phyloP scores from a whole-genome alignment of 2,329 filamentous ascomycete species.

The Verticillium dahliae region DNA sequence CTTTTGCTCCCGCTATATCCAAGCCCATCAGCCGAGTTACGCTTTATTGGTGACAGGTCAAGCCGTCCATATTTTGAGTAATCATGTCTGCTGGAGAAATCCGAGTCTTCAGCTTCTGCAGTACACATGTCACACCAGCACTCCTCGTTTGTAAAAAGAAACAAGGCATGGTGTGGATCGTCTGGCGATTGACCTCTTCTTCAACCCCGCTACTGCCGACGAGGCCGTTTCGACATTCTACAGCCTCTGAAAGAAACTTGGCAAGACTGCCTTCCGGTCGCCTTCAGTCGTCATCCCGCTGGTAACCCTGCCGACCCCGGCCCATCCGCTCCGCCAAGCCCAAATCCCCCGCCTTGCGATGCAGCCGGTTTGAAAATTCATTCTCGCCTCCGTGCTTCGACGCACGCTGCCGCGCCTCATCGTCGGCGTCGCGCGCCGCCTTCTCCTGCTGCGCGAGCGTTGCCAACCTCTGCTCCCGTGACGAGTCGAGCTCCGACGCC shows the following conservation, averaged over 20 bases:
- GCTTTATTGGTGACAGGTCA: background rate
- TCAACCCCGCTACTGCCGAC: background rate
- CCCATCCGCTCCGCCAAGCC: constrained; percentile 46
- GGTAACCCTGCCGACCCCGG: constrained; percentile 36
- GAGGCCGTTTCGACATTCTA: background rate
- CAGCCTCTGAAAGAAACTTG: background rate
- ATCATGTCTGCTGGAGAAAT: background rate
- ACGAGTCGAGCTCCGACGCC: constrained; percentile 62
- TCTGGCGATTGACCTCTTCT: background rate
- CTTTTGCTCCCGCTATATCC: background rate
- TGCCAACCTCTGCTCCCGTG: constrained; percentile 61
- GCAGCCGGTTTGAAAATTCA: constrained; percentile 57
- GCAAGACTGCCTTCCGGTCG: background rate
- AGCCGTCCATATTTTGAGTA: background rate
- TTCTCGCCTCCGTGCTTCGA: constrained; percentile 57
- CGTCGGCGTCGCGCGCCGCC: constrained; percentile 58
- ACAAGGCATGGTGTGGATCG: too few relatives aligned
- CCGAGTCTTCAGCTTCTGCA: too few relatives aligned
- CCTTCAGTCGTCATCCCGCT: constrained; percentile 37
- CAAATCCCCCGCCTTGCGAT: constrained; percentile 49
- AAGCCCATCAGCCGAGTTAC: background rate
- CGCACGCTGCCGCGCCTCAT: constrained; percentile 51
- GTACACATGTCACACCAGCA: too few relatives aligned
- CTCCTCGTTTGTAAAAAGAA: too few relatives aligned
- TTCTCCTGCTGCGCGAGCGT: constrained; percentile 61